Percentiles rank a stretch among this genome's conserved stretches.
phyloP scores from a whole-genome alignment of 2,329 filamentous ascomycete genomes.

The Xylariales sp. region DNA sequence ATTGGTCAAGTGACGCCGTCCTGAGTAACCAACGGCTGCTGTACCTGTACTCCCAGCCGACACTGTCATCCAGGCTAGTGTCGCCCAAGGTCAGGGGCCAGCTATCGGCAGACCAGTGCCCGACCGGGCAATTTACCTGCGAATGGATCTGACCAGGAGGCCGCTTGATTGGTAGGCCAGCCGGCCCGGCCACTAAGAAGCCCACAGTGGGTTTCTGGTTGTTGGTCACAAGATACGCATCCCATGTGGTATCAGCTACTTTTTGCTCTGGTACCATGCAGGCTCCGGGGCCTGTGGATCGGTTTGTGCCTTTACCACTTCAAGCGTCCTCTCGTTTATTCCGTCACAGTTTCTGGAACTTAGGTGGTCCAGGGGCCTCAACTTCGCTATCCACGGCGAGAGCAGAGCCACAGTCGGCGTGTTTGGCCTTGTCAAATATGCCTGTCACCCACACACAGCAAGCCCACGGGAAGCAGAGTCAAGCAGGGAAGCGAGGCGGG shows the following conservation, averaged over 20 bases:
- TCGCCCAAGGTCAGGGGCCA: not conserved
- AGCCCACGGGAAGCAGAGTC: too few species aligned
- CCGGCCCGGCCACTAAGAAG: not conserved
- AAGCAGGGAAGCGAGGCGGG: too few species aligned
- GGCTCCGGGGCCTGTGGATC: not conserved
- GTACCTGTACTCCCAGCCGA: slow-evolving; percentile 5
- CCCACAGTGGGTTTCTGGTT: not conserved
- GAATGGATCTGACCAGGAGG: not conserved
- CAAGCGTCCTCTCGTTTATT: slow-evolving; percentile 6
- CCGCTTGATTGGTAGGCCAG: not conserved
- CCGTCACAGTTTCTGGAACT: slow-evolving; percentile 6
- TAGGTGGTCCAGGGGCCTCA: slow-evolving; percentile 1
- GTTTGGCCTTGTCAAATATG: not conserved
- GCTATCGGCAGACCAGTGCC: not conserved
- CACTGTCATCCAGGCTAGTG: not conserved
- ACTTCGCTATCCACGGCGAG: not conserved
- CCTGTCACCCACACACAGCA: too few species aligned
- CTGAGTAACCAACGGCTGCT: not conserved
- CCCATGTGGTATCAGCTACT: slow-evolving; percentile 1
- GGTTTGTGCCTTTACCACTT: slow-evolving; percentile 2
- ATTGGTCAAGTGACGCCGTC: slow-evolving; percentile 7
- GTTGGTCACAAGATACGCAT: slow-evolving; percentile 1
- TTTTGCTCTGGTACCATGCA: not conserved
- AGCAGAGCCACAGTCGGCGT: not conserved
- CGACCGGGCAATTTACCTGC: not conserved